phyloP scores from a whole-genome alignment of 768 basidiomycete genomes.

The Cantharellus anzutake region DNA sequence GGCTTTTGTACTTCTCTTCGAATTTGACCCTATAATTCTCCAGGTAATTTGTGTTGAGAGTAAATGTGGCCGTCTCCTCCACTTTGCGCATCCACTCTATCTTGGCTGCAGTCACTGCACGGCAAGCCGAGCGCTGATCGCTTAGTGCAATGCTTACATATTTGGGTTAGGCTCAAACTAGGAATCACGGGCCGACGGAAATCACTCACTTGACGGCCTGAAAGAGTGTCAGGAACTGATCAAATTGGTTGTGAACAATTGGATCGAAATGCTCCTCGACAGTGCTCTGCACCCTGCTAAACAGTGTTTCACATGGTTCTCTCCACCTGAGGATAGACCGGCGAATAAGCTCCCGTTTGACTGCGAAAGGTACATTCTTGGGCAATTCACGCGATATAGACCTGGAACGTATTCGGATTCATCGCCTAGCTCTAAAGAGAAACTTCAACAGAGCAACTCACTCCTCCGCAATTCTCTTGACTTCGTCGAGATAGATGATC shows the following conservation, averaged over 20 bases:
- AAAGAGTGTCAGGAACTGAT: neutral
- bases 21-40: neutral
- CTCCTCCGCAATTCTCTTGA: constrained; percentile 6
- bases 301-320: neutral
- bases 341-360: constrained; percentile 20
- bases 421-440: neutral
- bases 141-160: too few species aligned
- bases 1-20: neutral
- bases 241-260: neutral
- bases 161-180: too few species aligned
- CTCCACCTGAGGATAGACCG: neutral
- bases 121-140: neutral
- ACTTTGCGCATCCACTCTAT: neutral
- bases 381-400: constrained; percentile 55
- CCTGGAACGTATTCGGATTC: constrained; percentile 17
- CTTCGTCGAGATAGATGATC: neutral
- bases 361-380: constrained; percentile 35
- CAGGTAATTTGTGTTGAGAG: neutral
- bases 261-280: neutral
- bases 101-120: neutral
- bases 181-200: neutral
- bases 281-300: neutral
- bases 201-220: neutral
- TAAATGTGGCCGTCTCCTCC: neutral
- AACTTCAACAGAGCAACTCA: neutral